Percentiles rank a stretch among this genome's conserved stretches.
These are phyloP conservation scores for Xylariaceae sp. DNA, from an alignment of 2,329 filamentous ascomycete species.

Conservation along the genomic window DNA sequence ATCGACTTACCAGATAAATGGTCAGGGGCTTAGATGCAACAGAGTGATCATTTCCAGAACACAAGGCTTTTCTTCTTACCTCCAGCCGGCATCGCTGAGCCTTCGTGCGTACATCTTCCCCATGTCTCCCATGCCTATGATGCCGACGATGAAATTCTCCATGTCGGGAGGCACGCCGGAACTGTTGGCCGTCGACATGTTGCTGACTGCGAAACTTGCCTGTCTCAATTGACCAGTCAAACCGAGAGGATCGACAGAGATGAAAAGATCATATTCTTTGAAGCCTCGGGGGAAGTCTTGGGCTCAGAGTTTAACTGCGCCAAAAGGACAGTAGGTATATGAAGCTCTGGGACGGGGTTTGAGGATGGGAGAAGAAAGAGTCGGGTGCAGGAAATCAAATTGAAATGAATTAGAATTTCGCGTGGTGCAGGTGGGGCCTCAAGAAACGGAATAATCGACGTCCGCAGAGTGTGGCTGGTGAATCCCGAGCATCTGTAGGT, in stretches of 20 bases:
- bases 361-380: constrained; percentile 14
- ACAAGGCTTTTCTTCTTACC: constrained; percentile 60
- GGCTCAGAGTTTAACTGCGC: constrained; percentile 1
- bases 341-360: constrained; percentile 1
- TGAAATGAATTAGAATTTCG: constrained; percentile 14
- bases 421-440: constrained; percentile 5
- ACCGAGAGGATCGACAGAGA: constrained; percentile 9
- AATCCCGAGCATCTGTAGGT: too few relatives aligned
- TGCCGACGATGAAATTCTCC: constrained; percentile 79
- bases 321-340: not conserved
- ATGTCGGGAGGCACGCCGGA: constrained; percentile 46
- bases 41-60: constrained; percentile 4
- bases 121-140: constrained; percentile 99
- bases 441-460: not conserved
- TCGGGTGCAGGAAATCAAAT: constrained; percentile 7
- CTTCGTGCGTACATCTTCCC: constrained; percentile 95
- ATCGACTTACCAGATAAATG: constrained; percentile 42
- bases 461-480: constrained; percentile 5
- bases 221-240: constrained; percentile 11
- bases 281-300: not conserved
- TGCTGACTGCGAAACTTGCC: constrained; percentile 7
- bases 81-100: constrained; percentile 92
- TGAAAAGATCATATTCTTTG: constrained; percentile 28
- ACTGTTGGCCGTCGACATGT: constrained; percentile 29
- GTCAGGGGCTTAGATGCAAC: constrained; percentile 27